phyloP scores from a whole-genome alignment of 495 filamentous ascomycete genomes.

The Aspergillus sclerotioniger region DNA sequence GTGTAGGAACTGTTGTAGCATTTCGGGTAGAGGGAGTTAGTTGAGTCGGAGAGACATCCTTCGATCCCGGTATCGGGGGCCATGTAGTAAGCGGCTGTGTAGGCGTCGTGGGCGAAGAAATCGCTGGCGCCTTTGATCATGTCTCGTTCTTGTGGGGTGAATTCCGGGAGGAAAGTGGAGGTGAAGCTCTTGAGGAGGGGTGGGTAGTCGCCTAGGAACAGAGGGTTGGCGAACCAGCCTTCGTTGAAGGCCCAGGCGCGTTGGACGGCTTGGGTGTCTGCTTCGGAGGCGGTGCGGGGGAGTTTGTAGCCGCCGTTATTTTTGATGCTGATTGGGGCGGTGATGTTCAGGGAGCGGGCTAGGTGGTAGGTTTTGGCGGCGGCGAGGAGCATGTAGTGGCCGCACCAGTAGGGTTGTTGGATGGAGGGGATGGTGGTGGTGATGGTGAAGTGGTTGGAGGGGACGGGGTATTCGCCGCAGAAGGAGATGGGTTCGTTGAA shows the following conservation, averaged over 20 bases:
- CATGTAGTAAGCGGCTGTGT: constrained; percentile 1
- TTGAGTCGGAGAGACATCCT: background rate
- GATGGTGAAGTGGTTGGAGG: background rate
- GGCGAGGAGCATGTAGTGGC: constrained; percentile 4
- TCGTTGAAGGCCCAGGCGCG: constrained; percentile 47
- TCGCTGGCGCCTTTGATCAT: background rate
- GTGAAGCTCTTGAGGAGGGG: constrained; percentile 64
- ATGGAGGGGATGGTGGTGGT: constrained; percentile 19
- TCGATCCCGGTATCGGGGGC: background rate
- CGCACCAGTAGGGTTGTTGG: constrained; percentile 4
- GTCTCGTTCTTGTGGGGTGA: constrained; percentile 51
- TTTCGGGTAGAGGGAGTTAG: background rate
- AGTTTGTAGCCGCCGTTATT: constrained; percentile 52
- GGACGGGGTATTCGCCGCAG: constrained; percentile 35
- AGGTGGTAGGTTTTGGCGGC: background rate
- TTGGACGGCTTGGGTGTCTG: constrained; percentile 33
- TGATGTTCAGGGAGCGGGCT: background rate
- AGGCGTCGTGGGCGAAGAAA: constrained; percentile 2
- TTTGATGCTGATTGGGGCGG: constrained; percentile 1
- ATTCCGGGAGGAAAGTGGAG: constrained; percentile 61
- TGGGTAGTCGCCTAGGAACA: constrained; percentile 68
- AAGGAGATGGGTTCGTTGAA: constrained; percentile 48
- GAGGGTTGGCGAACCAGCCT: constrained; percentile 59
- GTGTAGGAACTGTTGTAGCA: constrained; percentile 1
- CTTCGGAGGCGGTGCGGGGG: constrained; percentile 37